These are phyloP conservation scores for Daldinia sp. DNA, from an alignment of 2,329 filamentous ascomycete genomes.

Conservation along the genomic window DNA sequence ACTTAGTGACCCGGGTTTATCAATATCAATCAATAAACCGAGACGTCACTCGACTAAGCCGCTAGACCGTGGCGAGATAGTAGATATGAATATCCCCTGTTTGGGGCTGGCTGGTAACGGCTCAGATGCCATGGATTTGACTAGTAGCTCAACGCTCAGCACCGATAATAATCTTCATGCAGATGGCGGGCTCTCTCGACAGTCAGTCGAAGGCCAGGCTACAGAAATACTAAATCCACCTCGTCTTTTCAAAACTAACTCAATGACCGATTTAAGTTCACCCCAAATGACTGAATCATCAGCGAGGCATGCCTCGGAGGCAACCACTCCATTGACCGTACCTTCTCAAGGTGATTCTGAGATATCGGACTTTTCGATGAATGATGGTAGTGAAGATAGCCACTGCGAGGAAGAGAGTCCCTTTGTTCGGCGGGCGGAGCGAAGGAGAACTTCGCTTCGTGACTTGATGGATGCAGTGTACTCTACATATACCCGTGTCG, in stretches of 20 bases:
- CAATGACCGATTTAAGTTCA: neutral
- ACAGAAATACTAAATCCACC: neutral
- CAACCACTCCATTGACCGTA: neutral
- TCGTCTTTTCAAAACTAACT: neutral
- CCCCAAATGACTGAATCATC: neutral
- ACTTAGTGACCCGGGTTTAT: neutral
- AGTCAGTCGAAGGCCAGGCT: neutral
- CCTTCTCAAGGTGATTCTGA: constrained; percentile 3
- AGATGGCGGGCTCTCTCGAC: neutral
- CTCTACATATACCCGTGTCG: neutral
- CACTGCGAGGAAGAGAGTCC: neutral
- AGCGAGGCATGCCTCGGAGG: neutral
- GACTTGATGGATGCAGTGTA: constrained; percentile 1
- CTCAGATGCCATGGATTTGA: neutral
- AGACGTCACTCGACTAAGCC: neutral
- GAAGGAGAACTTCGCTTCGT: neutral
- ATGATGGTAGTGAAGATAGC: neutral
- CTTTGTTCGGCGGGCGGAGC: neutral
- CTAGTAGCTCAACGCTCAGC: neutral
- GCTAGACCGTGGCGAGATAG: neutral
- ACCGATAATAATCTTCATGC: neutral
- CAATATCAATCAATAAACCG: neutral
- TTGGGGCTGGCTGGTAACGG: neutral
- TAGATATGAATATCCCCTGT: neutral
- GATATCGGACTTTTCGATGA: neutral